Percentiles rank a stretch among this genome's conserved stretches.
These are phyloP conservation scores for Cadophora sp. DNA, from an alignment of 2,329 filamentous ascomycete species.

Conservation along the genomic window DNA sequence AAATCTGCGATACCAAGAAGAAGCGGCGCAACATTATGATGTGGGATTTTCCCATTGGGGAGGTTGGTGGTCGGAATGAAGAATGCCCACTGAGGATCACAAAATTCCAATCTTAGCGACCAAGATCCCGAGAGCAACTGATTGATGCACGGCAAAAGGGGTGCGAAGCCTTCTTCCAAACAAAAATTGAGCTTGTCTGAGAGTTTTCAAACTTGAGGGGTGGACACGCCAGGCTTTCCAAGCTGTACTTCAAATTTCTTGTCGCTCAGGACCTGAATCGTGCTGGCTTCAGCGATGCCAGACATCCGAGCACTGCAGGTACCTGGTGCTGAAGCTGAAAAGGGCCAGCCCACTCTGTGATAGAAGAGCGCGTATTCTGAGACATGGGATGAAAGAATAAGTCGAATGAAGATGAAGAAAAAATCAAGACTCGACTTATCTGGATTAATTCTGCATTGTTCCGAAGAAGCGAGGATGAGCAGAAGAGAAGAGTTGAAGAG, in stretches of 20 bases:
- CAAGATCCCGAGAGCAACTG: not conserved
- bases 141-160: not conserved
- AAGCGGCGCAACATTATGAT: not conserved
- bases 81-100: not conserved
- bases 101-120: not conserved
- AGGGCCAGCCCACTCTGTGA: not conserved
- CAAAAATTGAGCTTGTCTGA: not conserved
- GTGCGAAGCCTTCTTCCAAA: not conserved
- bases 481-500: not conserved
- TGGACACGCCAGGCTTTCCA: not conserved
- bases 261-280: not conserved
- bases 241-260: too few species aligned
- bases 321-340: not conserved
- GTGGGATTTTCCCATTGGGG: not conserved
- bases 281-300: not conserved
- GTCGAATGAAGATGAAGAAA: too few species aligned
- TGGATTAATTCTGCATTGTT: not conserved
- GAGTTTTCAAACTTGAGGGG: too few species aligned
- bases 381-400: not conserved
- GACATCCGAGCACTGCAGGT: not conserved
- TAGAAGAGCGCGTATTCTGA: not conserved
- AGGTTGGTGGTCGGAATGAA: not conserved
- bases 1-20: not conserved
- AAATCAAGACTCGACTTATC: not conserved
- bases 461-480: not conserved